Conservation (phyloP, 441 rosid genomes). For the Capsella rubella region DNA sequence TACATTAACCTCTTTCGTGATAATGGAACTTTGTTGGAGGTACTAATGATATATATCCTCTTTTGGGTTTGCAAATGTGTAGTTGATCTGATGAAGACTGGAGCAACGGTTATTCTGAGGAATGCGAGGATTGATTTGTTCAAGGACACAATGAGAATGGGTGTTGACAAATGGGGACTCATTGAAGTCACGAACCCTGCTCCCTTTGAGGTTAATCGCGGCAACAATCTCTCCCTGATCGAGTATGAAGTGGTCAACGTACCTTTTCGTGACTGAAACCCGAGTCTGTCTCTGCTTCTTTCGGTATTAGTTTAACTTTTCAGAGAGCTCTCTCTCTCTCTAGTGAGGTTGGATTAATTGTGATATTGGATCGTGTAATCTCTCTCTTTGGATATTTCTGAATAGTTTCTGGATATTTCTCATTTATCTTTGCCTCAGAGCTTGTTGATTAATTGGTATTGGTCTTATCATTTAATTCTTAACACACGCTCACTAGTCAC, state of each 20-base stretch:
- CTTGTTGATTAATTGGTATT: background rate
- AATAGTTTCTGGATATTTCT: background rate
- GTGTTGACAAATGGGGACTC: conserved; percentile 90
- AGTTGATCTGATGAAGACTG: conserved; percentile 71
- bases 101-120: conserved; percentile 67
- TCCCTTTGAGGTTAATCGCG: conserved; percentile 54
- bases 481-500: background rate
- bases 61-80: conserved; percentile 40
- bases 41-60: background rate
- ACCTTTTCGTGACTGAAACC: conserved; percentile 40
- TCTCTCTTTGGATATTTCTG: conserved; percentile 6
- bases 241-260: conserved; percentile 78
- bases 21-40: too few relatives aligned
- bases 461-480: background rate
- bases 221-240: conserved; percentile 72
- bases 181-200: conserved; percentile 68
- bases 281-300: background rate
- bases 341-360: background rate
- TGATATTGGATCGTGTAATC: background rate
- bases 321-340: background rate
- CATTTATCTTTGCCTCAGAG: background rate
- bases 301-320: background rate
- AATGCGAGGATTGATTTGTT: conserved; percentile 90
- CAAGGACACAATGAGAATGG: conserved; percentile 83
- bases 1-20: background rate